A percentile compares a stretch with the other conserved stretches of the same genome.
These are phyloP conservation scores for Aspergillus ustus DNA, from an alignment of 2,329 filamentous ascomycete species.

Conservation along the genomic window DNA sequence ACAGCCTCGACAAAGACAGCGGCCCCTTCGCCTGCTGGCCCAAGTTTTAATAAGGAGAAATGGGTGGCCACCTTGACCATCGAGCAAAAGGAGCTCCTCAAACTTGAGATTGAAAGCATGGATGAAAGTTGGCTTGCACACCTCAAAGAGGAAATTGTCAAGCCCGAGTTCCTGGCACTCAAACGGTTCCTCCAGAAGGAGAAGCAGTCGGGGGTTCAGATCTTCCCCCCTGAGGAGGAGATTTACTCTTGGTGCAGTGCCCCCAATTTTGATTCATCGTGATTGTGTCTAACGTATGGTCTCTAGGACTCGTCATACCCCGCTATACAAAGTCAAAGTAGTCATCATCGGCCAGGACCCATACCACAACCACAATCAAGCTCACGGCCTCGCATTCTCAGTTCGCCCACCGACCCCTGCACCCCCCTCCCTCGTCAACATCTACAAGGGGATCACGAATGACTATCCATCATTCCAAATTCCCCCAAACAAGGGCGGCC, in stretches of 20 bases:
- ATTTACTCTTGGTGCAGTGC: slow-evolving; percentile 85
- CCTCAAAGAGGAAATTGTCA: slow-evolving; percentile 83
- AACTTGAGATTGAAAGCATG: slow-evolving; percentile 89
- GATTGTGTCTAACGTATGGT: slow-evolving; percentile 1
- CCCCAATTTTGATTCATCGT: neutral
- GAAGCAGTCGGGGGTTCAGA: slow-evolving; percentile 70
- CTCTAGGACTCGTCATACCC: slow-evolving; percentile 89
- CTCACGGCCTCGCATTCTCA: slow-evolving; percentile 94
- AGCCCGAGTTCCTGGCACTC: slow-evolving; percentile 79
- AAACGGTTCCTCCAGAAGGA: slow-evolving; percentile 88
- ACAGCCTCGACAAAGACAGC: slow-evolving; percentile 29
- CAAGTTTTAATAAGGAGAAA: slow-evolving; percentile 83
- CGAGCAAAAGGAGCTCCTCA: slow-evolving; percentile 81
- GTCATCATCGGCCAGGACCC: slow-evolving; percentile 96
- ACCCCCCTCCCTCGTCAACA: slow-evolving; percentile 89
- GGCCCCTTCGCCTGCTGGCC: slow-evolving; percentile 19
- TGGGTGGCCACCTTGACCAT: slow-evolving; percentile 80
- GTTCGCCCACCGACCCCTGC: slow-evolving; percentile 86
- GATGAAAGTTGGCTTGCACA: slow-evolving; percentile 89
- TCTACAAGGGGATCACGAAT: slow-evolving; percentile 84
- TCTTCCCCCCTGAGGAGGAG: slow-evolving; percentile 86
- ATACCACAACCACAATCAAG: slow-evolving; percentile 94
- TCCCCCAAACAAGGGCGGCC: slow-evolving; percentile 77
- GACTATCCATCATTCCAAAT: slow-evolving; percentile 81
- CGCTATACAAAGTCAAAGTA: slow-evolving; percentile 83